Conservation (phyloP, 352 stramenopile genomes). For the Hyaloperonospora arabidopsidis region DNA sequence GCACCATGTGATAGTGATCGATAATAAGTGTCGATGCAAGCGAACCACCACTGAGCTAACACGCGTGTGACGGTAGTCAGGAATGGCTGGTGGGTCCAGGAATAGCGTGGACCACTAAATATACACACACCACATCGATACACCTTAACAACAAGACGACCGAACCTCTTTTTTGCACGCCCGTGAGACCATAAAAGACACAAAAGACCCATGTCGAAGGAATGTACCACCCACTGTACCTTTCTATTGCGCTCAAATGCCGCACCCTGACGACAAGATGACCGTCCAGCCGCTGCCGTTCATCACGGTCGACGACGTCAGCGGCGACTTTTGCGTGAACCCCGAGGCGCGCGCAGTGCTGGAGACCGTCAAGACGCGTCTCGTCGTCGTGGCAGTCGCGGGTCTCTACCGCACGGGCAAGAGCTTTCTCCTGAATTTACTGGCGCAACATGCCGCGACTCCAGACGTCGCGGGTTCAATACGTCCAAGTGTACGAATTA, state of each 20-base stretch:
- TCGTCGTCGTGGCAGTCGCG: slow-evolving; percentile 82
- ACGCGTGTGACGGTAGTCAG: no score
- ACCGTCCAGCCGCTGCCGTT: slow-evolving; percentile 63
- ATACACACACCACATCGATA: no score
- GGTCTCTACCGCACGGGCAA: slow-evolving; percentile 87
- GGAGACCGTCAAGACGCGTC: slow-evolving; percentile 60
- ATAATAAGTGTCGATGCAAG: no score
- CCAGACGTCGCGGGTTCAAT: no score
- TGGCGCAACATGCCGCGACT: slow-evolving; percentile 38
- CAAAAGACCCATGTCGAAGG: no score
- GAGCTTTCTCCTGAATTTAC: slow-evolving; percentile 84
- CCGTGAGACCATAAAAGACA: slow-evolving; percentile 10
- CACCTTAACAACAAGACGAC: no score
- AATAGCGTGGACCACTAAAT: no score
- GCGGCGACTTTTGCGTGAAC: slow-evolving; percentile 73
- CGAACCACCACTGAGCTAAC: no score
- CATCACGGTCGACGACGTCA: slow-evolving; percentile 60
- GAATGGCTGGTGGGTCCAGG: no score
- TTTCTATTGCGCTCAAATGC: slow-evolving; percentile 13
- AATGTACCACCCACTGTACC: no score
- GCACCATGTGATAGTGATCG: slow-evolving; percentile 7
- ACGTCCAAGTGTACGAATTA: no score
- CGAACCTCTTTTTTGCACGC: no score
- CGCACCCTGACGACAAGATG: slow-evolving; percentile 15
- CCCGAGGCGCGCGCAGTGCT: slow-evolving; percentile 61